Evolutionary conservation across 768 basidiomycete species (phyloP), one percentile per base, ranked within the genome.

Genomic region (Pleurotus platypus): DNA sequence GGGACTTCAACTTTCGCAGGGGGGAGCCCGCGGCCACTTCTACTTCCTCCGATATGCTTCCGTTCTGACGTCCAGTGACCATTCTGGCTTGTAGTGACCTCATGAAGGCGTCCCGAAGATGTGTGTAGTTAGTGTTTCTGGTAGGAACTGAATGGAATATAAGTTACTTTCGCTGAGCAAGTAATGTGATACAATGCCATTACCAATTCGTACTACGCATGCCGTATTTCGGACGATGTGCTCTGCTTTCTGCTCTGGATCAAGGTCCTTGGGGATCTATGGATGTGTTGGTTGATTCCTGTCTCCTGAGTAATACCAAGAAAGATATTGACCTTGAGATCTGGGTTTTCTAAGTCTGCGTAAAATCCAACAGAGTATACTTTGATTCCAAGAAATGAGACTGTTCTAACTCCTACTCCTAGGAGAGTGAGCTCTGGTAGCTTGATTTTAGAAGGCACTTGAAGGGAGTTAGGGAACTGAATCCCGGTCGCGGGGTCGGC

Each of bases 321-420:
- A 35, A 35, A 35, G 30, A 35, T 9, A 35, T 11, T 51, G 51
- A 88, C 87, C 54, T 79, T 78, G 57, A 90, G 75, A 42, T 76
- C 78, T 0, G 86, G 82, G 59, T 85, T 82, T n/a, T 75, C 64
- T 45, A 93, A 72, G 67, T 96, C 92, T 5, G 91, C 89, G 69
- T 96, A 97, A 72, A 97, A 93, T 2, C 83, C 94, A 35, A 92
- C 84, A 9, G 89, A 89, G 71, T 97, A 97, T 13, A 96, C 94
- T 66, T 91, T 85, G 61, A 97, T 82, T 5, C 86, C 80, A 39
- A 96, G 76, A 71, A 97, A 94, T 12, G 92, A 93, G 27, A 97
- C 93, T 0, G 87, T 91, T 49, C 94, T 78, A 39, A 94, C 92
- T 20, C 94, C 94, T 1, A 92, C 74, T 5, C 94, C 94, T 16